Evolutionary conservation across 2,329 filamentous ascomycete genomes (phyloP).

Genomic region (Xylariales sp.): DNA sequence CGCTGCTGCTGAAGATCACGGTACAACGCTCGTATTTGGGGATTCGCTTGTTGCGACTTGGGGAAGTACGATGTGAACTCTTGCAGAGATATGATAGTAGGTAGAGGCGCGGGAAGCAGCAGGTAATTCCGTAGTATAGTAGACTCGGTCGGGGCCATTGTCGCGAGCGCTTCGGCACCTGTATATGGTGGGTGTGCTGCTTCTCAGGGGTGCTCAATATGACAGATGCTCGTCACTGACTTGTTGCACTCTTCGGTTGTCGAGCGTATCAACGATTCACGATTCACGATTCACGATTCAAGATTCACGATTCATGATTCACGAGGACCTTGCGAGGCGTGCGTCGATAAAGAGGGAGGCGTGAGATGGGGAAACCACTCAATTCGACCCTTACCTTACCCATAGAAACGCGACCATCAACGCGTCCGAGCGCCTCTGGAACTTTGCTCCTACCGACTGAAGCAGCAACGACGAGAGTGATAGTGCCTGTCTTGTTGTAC

Average conservation of each 20-base stretch:
- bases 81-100: conserved; percentile 66
- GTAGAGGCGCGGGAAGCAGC: conserved; percentile 68
- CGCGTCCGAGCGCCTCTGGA: conserved; percentile 5
- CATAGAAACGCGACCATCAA: no score
- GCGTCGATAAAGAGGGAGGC: not conserved
- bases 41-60: conserved; percentile 56
- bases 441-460: no score
- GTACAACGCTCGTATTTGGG: conserved; percentile 68
- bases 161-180: no score
- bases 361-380: not conserved
- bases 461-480: no score
- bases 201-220: no score
- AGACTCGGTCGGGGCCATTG: conserved; percentile 69
- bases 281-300: not conserved
- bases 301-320: not conserved
- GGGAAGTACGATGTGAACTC: conserved; percentile 78
- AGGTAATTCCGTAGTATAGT: conserved; percentile 75
- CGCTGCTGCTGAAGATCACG: conserved; percentile 74
- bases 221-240: no score
- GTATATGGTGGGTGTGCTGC: not conserved
- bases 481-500: no score
- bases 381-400: no score
- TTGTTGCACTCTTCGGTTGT: no score
- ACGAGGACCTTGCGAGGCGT: not conserved
- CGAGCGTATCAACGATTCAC: no score